Evolutionary conservation across 2,329 filamentous ascomycete species (phyloP).

Genomic region (Coniochaeta sp.): DNA sequence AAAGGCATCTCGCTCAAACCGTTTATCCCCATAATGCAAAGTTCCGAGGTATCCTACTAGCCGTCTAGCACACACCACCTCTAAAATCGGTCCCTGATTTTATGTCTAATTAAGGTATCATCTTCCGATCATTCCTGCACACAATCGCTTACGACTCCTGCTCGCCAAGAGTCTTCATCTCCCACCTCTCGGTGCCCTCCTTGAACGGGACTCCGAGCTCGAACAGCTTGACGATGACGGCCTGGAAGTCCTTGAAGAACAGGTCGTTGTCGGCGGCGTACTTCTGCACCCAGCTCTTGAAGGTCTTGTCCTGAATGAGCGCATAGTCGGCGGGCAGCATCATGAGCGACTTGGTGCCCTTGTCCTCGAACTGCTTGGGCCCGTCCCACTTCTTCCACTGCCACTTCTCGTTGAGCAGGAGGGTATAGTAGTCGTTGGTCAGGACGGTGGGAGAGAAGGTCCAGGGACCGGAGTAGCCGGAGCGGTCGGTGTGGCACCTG

Average conservation of each 20-base stretch:
- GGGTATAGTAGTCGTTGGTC: conserved; percentile 91
- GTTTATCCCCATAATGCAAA: background rate
- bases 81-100: background rate
- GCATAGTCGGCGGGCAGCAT: conserved; percentile 94
- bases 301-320: conserved; percentile 79
- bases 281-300: conserved; percentile 71
- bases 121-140: background rate
- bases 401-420: conserved; percentile 91
- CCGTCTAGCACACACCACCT: background rate
- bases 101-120: background rate
- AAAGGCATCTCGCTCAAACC: background rate
- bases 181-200: conserved; percentile 52
- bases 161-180: conserved; percentile 52
- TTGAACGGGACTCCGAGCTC: conserved; percentile 91
- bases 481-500: conserved; percentile 80
- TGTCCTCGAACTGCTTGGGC: conserved; percentile 76
- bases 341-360: conserved; percentile 82
- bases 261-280: conserved; percentile 86
- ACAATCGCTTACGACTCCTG: background rate
- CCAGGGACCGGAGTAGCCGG: conserved; percentile 84
- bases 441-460: conserved; percentile 85
- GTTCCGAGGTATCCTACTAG: no score
- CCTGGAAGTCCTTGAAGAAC: conserved; percentile 91
- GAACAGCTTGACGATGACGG: conserved; percentile 74
- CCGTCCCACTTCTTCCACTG: conserved; percentile 85